Evolutionary conservation across 768 basidiomycete species (phyloP).

Genomic region (Leccinum subtestaceum): DNA sequence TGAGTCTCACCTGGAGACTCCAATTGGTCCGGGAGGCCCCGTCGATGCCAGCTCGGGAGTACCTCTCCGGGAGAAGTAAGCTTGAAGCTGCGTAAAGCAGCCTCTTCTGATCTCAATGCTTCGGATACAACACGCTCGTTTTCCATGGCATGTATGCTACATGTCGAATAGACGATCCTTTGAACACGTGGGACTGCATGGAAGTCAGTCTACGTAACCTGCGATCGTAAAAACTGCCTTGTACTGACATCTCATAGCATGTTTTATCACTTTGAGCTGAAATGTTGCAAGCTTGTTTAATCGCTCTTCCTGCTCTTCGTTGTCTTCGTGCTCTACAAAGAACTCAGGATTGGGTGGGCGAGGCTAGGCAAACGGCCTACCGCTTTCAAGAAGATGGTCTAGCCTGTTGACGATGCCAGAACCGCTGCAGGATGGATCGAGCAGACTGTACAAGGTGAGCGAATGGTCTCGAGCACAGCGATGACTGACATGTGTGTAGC

Average conservation of each 20-base stretch:
- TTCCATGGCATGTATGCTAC: slow-evolving; percentile 86
- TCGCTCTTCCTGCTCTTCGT: slow-evolving; percentile 59
- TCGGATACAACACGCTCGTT: slow-evolving; percentile 88
- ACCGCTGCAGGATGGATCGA: slow-evolving; percentile 96
- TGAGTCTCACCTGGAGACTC: slow-evolving; percentile 16
- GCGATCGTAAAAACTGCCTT: slow-evolving; percentile 22
- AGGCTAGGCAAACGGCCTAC: slow-evolving; percentile 36
- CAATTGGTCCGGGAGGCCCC: slow-evolving; percentile 71
- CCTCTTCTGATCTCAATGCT: slow-evolving; percentile 72
- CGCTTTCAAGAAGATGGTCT: slow-evolving; percentile 77
- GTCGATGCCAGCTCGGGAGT: slow-evolving; percentile 77
- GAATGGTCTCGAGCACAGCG: neutral
- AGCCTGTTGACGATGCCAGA: slow-evolving; percentile 90
- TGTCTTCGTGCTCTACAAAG: slow-evolving; percentile 52
- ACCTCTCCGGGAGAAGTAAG: slow-evolving; percentile 69
- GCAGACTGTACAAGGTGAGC: slow-evolving; percentile 48
- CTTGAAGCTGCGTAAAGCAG: slow-evolving; percentile 52
- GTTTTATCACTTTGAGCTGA: slow-evolving; percentile 86
- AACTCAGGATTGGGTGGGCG: slow-evolving; percentile 2
- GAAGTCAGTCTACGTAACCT: slow-evolving; percentile 8
- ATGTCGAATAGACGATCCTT: slow-evolving; percentile 96
- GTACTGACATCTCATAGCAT: slow-evolving; percentile 86
- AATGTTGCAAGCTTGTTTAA: slow-evolving; percentile 83
- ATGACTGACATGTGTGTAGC: slow-evolving; percentile 83
- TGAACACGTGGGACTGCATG: slow-evolving; percentile 66